Conservation (phyloP, 176 grass and related monocot species). For the Leersia perrieri region DNA sequence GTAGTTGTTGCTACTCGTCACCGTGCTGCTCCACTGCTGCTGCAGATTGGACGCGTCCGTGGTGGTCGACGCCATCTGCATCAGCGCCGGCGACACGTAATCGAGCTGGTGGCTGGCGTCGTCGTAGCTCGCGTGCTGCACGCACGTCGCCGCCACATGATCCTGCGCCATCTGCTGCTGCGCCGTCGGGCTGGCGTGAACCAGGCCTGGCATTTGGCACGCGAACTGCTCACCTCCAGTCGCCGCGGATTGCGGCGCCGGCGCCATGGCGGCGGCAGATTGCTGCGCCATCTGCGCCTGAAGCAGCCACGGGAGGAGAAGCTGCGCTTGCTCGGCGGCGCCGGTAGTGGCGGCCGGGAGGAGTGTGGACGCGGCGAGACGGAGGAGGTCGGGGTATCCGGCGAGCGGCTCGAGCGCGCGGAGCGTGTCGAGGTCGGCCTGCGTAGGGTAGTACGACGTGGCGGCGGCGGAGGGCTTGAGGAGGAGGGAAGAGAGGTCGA, state of each 20-base stretch:
- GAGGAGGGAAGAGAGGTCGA: constrained; percentile 69
- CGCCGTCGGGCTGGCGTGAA: constrained; percentile 4
- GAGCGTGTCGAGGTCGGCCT: constrained; percentile 63
- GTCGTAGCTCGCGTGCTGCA: constrained; percentile 1
- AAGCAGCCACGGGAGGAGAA: constrained; percentile 37
- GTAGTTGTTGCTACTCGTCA: constrained; percentile 30
- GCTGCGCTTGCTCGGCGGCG: not conserved
- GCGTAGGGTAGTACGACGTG: constrained; percentile 52
- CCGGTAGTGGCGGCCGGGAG: not conserved
- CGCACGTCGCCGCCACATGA: constrained; percentile 21
- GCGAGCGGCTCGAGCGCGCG: constrained; percentile 64
- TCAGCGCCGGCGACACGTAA: constrained; percentile 32
- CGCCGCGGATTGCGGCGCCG: not conserved
- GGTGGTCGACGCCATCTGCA: constrained; percentile 37
- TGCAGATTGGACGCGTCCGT: constrained; percentile 39
- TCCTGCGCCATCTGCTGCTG: constrained; percentile 38
- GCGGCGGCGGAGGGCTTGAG: constrained; percentile 44
- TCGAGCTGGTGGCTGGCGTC: not conserved
- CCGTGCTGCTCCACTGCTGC: constrained; percentile 37
- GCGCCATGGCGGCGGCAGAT: not conserved
- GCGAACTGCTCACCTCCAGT: constrained; percentile 32
- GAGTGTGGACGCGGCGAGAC: constrained; percentile 50
- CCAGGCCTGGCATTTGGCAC: constrained; percentile 34
- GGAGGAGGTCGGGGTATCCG: constrained; percentile 63
- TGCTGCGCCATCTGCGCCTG: constrained; percentile 51